These are phyloP conservation scores for Solanum rostratum DNA, from an alignment of 257 asterid genomes.

Conservation along the genomic window DNA sequence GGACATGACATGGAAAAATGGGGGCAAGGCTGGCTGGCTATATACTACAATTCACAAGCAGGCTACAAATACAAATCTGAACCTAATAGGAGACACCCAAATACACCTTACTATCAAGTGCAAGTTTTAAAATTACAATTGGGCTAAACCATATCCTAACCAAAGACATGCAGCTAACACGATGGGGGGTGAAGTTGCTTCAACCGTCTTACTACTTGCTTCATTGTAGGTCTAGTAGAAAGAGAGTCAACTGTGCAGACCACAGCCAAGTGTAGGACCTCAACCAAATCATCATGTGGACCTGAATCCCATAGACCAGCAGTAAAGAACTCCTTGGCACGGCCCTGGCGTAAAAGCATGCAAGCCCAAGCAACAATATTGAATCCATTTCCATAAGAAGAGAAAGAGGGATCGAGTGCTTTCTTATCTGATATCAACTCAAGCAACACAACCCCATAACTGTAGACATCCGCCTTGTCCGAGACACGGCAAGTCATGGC, in stretches of 20 bases:
- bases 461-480: slow-evolving; percentile 88
- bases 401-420: slow-evolving; percentile 81
- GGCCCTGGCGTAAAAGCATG: slow-evolving; percentile 74
- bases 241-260: slow-evolving; percentile 75
- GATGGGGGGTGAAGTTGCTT: slow-evolving; percentile 85
- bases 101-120: background rate
- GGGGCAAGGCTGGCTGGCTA: slow-evolving; percentile 20
- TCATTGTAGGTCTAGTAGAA: slow-evolving; percentile 79
- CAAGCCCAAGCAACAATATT: slow-evolving; percentile 89
- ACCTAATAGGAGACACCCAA: slow-evolving; percentile 4
- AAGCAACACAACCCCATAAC: slow-evolving; percentile 83
- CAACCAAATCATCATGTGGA: slow-evolving; percentile 83
- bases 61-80: slow-evolving; percentile 13
- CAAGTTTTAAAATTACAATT: slow-evolving; percentile 4
- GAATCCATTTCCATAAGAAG: slow-evolving; percentile 82
- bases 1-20: slow-evolving; percentile 27
- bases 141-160: slow-evolving; percentile 2
- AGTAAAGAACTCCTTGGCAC: slow-evolving; percentile 75
- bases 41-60: slow-evolving; percentile 66
- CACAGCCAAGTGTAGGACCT: slow-evolving; percentile 68
- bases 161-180: slow-evolving; percentile 32
- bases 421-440: slow-evolving; percentile 88
- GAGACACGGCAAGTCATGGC: slow-evolving; percentile 95
- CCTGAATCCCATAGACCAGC: slow-evolving; percentile 82
- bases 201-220: slow-evolving; percentile 76